A percentile compares a stretch with the other conserved stretches of the same genome.
These are phyloP conservation scores for Xylaria nigripes DNA, from an alignment of 495 filamentous ascomycete species.

Conservation along the genomic window DNA sequence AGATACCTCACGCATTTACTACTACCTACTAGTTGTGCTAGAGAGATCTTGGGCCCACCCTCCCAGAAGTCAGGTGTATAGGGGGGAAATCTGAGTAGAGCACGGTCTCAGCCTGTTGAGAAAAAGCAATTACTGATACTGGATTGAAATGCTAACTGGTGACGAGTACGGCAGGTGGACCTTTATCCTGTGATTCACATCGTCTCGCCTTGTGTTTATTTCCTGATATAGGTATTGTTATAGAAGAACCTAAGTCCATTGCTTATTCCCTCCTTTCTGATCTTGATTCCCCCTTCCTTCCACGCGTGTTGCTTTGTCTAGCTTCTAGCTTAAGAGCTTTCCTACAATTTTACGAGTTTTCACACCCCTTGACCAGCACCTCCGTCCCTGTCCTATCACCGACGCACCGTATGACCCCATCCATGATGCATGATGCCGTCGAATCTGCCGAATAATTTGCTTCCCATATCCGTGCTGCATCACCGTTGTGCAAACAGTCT, in stretches of 20 bases:
- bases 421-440: constrained; percentile 39
- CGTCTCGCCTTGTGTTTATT: not conserved
- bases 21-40: constrained; percentile 1
- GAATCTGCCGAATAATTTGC: constrained; percentile 30
- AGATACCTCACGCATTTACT: constrained; percentile 3
- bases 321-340: not conserved
- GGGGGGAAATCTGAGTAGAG: not conserved
- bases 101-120: constrained; percentile 4
- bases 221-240: not conserved
- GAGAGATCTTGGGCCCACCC: constrained; percentile 11
- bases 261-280: not conserved
- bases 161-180: constrained; percentile 7
- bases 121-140: constrained; percentile 8
- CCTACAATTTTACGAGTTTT: not conserved
- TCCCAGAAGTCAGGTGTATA: constrained; percentile 3
- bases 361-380: constrained; percentile 2
- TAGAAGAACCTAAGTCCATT: not conserved
- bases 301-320: constrained; percentile 9
- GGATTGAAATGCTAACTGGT: constrained; percentile 1
- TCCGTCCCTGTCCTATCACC: constrained; percentile 3
- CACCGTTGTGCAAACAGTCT: constrained; percentile 37
- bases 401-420: constrained; percentile 11
- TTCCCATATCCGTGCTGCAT: constrained; percentile 30
- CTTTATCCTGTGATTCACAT: constrained; percentile 1
- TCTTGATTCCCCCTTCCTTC: not conserved